Evolutionary conservation across 2,329 filamentous ascomycete species (phyloP).

Genomic region (Alternaria sp.): DNA sequence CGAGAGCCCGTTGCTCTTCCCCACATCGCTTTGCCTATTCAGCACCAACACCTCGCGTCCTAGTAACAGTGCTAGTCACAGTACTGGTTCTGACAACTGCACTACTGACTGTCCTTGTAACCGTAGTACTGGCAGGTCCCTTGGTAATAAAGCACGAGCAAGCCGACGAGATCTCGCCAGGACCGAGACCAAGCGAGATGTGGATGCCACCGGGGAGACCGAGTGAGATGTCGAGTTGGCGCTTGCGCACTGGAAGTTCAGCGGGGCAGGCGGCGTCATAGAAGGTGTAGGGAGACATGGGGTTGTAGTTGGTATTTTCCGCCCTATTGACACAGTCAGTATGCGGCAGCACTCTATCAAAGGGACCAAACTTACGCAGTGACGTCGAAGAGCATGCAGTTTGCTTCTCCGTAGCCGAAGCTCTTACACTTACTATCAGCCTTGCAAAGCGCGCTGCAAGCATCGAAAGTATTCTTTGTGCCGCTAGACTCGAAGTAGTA

Average conservation of each 20-base stretch:
- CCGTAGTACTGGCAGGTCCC: constrained; percentile 36
- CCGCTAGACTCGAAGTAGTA: constrained; percentile 48
- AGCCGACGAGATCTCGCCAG: constrained; percentile 33
- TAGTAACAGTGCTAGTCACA: constrained; percentile 11
- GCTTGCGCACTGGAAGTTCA: constrained; percentile 43
- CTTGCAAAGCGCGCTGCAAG: constrained; percentile 43
- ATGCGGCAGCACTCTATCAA: neutral
- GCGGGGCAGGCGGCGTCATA: constrained; percentile 40
- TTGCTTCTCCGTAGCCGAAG: constrained; percentile 46
- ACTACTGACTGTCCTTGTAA: constrained; percentile 31
- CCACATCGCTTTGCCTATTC: neutral
- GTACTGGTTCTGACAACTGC: constrained; percentile 27
- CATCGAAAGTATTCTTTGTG: constrained; percentile 43
- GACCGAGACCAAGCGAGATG: constrained; percentile 38
- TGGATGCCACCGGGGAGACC: constrained; percentile 22
- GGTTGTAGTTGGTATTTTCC: constrained; percentile 47
- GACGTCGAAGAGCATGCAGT: constrained; percentile 47
- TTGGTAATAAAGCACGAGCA: constrained; percentile 45
- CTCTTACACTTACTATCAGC: constrained; percentile 44
- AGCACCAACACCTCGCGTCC: constrained; percentile 4
- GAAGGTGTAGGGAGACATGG: constrained; percentile 47
- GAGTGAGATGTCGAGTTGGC: constrained; percentile 30
- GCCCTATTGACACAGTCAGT: constrained; percentile 18
- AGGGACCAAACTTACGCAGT: constrained; percentile 32
- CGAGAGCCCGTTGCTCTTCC: neutral